Evolutionary conservation across 2,329 filamentous ascomycete species (phyloP).

Genomic region (Coniochaeta hoffmannii): DNA sequence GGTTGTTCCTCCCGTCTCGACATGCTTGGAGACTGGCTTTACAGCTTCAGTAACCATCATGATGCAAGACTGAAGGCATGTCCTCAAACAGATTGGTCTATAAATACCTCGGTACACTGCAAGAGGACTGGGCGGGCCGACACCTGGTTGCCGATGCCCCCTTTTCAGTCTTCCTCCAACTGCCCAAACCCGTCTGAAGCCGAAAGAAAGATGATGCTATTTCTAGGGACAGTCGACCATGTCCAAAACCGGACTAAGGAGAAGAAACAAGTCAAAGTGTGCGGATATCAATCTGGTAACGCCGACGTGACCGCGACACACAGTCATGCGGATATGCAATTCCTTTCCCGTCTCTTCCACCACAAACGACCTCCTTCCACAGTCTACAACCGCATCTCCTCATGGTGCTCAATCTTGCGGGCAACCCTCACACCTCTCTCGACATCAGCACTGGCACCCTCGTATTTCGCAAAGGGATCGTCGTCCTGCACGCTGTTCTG

Average conservation of each 20-base stretch:
- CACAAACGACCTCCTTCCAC: not conserved
- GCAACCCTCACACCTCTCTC: slow-evolving; percentile 11
- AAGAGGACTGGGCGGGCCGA: too few relatives aligned
- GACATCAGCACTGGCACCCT: not conserved
- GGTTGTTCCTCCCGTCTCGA: too few relatives aligned
- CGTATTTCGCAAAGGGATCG: slow-evolving; percentile 4
- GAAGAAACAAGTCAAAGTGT: not conserved
- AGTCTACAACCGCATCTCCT: slow-evolving; percentile 2
- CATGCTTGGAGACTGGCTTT: too few relatives aligned
- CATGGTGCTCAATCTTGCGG: slow-evolving; percentile 11
- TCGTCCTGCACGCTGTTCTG: not conserved
- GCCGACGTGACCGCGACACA: not conserved
- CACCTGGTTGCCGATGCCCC: not conserved
- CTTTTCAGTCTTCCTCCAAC: not conserved
- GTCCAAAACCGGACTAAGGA: not conserved
- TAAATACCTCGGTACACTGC: too few relatives aligned
- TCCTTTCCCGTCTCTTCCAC: not conserved
- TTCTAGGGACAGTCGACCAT: not conserved
- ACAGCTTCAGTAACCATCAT: too few relatives aligned
- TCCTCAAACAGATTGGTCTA: too few relatives aligned
- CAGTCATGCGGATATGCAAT: not conserved
- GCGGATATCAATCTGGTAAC: not conserved
- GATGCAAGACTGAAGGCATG: too few relatives aligned
- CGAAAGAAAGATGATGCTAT: not conserved
- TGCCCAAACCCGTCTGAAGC: not conserved